Evolutionary conservation across 75 land plant genomes (phyloP).

Genomic region (Ceratopteris richardii): DNA sequence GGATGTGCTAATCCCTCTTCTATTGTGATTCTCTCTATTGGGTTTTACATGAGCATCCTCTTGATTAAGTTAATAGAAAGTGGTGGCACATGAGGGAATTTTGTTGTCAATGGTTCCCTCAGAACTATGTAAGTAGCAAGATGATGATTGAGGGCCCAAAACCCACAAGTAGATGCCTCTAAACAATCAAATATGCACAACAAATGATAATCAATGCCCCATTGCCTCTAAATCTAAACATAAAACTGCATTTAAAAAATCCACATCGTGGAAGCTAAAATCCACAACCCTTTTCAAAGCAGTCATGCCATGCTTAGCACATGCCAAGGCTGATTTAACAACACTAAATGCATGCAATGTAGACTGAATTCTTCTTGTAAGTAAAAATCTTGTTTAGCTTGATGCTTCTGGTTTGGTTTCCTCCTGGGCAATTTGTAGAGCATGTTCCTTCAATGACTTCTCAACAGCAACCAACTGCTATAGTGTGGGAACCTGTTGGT

Average conservation of each 20-base stretch:
- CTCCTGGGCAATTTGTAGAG: too few relatives aligned
- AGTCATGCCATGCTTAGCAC: conserved; percentile 35
- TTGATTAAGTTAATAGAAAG: conserved; percentile 71
- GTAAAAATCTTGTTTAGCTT: too few relatives aligned
- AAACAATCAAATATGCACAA: too few relatives aligned
- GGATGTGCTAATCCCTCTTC: conserved; percentile 75
- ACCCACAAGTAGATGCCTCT: too few relatives aligned
- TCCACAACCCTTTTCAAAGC: conserved; percentile 77
- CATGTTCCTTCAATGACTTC: too few relatives aligned
- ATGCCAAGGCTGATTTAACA: conserved; percentile 26
- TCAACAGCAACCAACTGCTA: too few relatives aligned
- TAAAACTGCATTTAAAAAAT: conserved; percentile 57
- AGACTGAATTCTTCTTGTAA: too few relatives aligned
- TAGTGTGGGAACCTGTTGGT: too few relatives aligned
- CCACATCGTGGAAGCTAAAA: conserved; percentile 75
- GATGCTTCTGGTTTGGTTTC: too few relatives aligned
- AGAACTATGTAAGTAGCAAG: too few relatives aligned
- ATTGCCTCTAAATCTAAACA: conserved; percentile 68
- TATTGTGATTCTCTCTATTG: conserved; percentile 60
- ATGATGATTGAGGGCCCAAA: too few relatives aligned
- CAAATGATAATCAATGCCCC: conserved; percentile 19
- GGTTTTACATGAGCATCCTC: conserved; percentile 76
- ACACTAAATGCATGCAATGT: conserved; percentile 45
- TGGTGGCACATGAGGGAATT: conserved; percentile 63
- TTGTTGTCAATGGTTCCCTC: conserved; percentile 48